Conservation (phyloP, 176 grass and related monocot species). For the Musa beccarii region DNA sequence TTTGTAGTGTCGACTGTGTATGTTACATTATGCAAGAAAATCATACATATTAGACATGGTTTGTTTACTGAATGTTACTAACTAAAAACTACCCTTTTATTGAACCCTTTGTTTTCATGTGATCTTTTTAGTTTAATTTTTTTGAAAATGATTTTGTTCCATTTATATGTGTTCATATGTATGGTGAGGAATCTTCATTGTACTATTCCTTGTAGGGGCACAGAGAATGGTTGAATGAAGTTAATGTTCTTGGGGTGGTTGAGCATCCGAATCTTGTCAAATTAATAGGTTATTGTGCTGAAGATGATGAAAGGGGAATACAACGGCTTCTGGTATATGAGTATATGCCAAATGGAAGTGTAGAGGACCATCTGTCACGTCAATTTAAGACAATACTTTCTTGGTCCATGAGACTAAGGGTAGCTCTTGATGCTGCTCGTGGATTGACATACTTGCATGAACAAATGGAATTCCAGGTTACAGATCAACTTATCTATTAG, state of each 20-base stretch:
- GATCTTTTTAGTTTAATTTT: not conserved
- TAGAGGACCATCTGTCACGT: constrained; percentile 77
- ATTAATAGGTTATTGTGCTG: constrained; percentile 92
- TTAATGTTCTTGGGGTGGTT: constrained; percentile 90
- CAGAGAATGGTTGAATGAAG: constrained; percentile 94
- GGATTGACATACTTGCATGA: constrained; percentile 89
- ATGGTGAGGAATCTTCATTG: not conserved
- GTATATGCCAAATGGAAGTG: constrained; percentile 91
- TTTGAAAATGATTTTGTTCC: not conserved
- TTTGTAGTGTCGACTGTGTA: not conserved
- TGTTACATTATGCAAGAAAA: not conserved
- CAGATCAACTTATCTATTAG: not conserved
- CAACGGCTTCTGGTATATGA: constrained; percentile 87
- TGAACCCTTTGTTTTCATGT: too few relatives aligned
- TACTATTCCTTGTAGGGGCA: constrained; percentile 58
- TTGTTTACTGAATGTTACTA: too few relatives aligned
- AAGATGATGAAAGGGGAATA: constrained; percentile 80
- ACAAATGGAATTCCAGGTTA: constrained; percentile 97
- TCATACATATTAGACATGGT: not conserved
- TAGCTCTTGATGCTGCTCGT: constrained; percentile 72
- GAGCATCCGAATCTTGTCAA: constrained; percentile 94
- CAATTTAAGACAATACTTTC: constrained; percentile 65
- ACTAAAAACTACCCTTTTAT: too few relatives aligned
- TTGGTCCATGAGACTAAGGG: constrained; percentile 82
- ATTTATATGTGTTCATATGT: too few relatives aligned